Evolutionary conservation across 2,329 filamentous ascomycete genomes (phyloP).

Genomic region (Albophoma yamanashiensis): DNA sequence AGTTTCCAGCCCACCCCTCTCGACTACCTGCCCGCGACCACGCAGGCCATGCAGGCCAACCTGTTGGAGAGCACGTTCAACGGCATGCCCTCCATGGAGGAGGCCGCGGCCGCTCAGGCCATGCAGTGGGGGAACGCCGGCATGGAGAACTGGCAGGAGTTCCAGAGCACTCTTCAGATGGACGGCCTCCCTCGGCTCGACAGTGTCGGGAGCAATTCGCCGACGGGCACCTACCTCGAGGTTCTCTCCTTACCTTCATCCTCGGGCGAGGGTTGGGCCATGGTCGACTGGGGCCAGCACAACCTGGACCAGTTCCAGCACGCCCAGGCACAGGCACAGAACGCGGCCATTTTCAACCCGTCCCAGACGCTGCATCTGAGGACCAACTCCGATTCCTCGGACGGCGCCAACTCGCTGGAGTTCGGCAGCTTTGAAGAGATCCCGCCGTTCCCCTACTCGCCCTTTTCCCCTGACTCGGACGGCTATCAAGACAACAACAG

Average conservation of each 20-base stretch:
- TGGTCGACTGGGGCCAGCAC: constrained; percentile 64
- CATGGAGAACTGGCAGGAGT: constrained; percentile 71
- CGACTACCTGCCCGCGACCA: constrained; percentile 51
- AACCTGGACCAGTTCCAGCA: constrained; percentile 51
- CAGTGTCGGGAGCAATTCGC: constrained; percentile 34
- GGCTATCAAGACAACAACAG: constrained; percentile 51
- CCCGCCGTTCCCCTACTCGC: constrained; percentile 56
- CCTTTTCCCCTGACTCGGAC: constrained; percentile 77
- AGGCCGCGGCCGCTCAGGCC: constrained; percentile 37
- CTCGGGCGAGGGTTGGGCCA: constrained; percentile 79
- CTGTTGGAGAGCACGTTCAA: constrained; percentile 54
- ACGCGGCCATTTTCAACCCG: constrained; percentile 76
- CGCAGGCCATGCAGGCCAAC: constrained; percentile 53
- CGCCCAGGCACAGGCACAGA: constrained; percentile 38
- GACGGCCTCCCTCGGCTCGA: constrained; percentile 29
- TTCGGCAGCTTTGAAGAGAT: constrained; percentile 77
- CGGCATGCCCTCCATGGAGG: constrained; percentile 45
- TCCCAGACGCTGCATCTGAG: constrained; percentile 82
- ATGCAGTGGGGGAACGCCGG: constrained; percentile 50
- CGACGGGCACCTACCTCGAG: constrained; percentile 57
- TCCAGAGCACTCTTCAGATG: constrained; percentile 52
- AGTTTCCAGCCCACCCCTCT: constrained; percentile 45
- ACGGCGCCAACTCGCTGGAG: constrained; percentile 55
- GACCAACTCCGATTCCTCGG: constrained; percentile 77
- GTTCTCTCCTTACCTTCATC: constrained; percentile 73